These are phyloP conservation scores for Echeveria elegans DNA, from an alignment of 164 flowering plant species.

Conservation along the genomic window DNA sequence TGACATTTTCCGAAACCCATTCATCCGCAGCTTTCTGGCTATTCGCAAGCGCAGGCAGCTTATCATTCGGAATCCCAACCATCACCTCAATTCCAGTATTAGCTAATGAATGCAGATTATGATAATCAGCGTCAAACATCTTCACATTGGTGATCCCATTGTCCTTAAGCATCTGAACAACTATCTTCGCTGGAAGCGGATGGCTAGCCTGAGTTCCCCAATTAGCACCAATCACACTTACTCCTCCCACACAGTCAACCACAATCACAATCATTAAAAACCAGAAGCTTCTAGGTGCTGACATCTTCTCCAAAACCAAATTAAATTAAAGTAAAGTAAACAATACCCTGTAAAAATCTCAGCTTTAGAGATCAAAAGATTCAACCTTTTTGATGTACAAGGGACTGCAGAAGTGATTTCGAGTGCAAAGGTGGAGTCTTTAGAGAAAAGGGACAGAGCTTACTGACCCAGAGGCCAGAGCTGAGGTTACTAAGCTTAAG, in stretches of 20 bases:
- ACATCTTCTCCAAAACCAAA: neutral
- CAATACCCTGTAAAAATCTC: neutral
- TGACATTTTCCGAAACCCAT: slow-evolving; percentile 86
- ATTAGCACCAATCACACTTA: slow-evolving; percentile 62
- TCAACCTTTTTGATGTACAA: neutral
- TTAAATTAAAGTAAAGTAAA: no score
- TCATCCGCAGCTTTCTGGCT: slow-evolving; percentile 73
- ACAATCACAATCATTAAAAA: neutral
- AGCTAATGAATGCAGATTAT: slow-evolving; percentile 42
- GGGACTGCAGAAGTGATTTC: neutral
- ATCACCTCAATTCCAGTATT: slow-evolving; percentile 67
- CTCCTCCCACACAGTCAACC: neutral
- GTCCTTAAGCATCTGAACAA: slow-evolving; percentile 55
- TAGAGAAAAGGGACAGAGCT: neutral
- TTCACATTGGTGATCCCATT: slow-evolving; percentile 79
- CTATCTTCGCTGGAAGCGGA: slow-evolving; percentile 44
- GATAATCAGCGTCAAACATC: slow-evolving; percentile 84
- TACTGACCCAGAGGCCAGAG: no score
- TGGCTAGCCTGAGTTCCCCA: slow-evolving; percentile 86
- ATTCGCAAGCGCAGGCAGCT: slow-evolving; percentile 54
- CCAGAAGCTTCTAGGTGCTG: neutral
- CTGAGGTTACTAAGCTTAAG: no score
- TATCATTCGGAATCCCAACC: slow-evolving; percentile 96
- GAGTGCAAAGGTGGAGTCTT: neutral
- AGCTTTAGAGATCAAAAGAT: neutral